A percentile compares a stretch with the other conserved stretches of the same genome.
phyloP scores from a whole-genome alignment of 2,329 filamentous ascomycete genomes.

The Pyricularia pennisetigena region DNA sequence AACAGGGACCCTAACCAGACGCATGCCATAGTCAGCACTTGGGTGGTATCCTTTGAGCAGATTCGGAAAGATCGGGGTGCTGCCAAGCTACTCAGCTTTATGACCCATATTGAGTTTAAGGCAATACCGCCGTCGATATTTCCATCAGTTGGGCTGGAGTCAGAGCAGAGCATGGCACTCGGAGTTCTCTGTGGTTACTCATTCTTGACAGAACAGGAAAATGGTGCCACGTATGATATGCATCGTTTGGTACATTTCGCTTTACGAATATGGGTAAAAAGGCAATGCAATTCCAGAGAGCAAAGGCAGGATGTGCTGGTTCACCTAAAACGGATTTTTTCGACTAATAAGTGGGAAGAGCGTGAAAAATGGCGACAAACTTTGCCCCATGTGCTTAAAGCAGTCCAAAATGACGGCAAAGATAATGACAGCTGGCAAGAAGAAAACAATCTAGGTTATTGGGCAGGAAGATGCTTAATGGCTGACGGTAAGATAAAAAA shows the following conservation, averaged over 20 bases:
- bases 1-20: constrained; percentile 17
- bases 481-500: neutral
- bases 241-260: constrained; percentile 25
- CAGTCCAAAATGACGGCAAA: constrained; percentile 10
- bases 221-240: no score
- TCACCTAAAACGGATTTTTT: constrained; percentile 9
- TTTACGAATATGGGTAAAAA: constrained; percentile 17
- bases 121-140: no score
- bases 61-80: constrained; percentile 22
- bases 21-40: constrained; percentile 24
- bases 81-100: no score
- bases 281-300: constrained; percentile 6
- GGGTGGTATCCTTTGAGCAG: constrained; percentile 28
- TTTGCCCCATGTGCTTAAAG: constrained; percentile 16
- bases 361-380: constrained; percentile 14
- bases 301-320: constrained; percentile 6
- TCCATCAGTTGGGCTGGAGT: no score
- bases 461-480: neutral
- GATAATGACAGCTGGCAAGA: neutral
- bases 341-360: constrained; percentile 7
- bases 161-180: no score
- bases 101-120: no score
- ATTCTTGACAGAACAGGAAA: no score
- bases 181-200: no score
- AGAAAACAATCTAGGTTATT: constrained; percentile 4